Conservation (phyloP, 148 eudicot genomes). For the Camellia granthamiana region DNA sequence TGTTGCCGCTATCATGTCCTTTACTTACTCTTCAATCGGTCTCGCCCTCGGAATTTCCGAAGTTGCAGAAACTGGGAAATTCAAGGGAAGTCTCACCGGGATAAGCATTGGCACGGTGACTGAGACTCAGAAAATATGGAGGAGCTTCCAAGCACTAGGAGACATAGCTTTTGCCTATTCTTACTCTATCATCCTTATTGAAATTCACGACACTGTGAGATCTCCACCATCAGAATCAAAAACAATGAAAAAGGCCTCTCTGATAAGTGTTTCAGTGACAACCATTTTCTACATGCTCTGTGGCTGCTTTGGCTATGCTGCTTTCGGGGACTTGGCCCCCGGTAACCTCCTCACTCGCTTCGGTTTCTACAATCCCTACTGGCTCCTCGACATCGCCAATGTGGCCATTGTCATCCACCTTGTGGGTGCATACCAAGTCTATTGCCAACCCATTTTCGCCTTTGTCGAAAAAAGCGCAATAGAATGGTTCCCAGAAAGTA, state of each 20-base stretch:
- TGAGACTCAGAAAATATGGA: slow-evolving; percentile 56
- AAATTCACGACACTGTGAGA: slow-evolving; percentile 49
- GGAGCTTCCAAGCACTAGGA: slow-evolving; percentile 66
- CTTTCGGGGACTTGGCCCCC: slow-evolving; percentile 49
- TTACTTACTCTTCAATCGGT: slow-evolving; percentile 75
- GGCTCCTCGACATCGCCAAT: slow-evolving; percentile 60
- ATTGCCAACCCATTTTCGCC: slow-evolving; percentile 52
- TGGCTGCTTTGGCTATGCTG: slow-evolving; percentile 57
- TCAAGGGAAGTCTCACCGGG: slow-evolving; percentile 43
- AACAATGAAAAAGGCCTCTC: slow-evolving; percentile 52
- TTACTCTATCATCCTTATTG: slow-evolving; percentile 66
- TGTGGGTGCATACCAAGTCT: slow-evolving; percentile 60
- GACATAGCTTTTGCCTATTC: slow-evolving; percentile 79
- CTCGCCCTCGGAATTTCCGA: slow-evolving; percentile 73
- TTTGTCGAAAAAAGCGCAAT: slow-evolving; percentile 38
- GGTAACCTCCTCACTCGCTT: slow-evolving; percentile 56
- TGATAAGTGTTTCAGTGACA: slow-evolving; percentile 43
- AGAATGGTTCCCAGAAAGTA: slow-evolving; percentile 32
- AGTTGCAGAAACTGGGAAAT: slow-evolving; percentile 37
- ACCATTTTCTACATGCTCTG: slow-evolving; percentile 53
- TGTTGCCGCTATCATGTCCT: slow-evolving; percentile 81
- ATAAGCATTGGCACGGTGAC: slow-evolving; percentile 55
- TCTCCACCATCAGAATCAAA: slow-evolving; percentile 54
- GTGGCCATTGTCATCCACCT: slow-evolving; percentile 52
- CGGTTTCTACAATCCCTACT: slow-evolving; percentile 62